These are phyloP conservation scores for Nemania sp. DNA, from an alignment of 2,329 filamentous ascomycete genomes.

Conservation along the genomic window DNA sequence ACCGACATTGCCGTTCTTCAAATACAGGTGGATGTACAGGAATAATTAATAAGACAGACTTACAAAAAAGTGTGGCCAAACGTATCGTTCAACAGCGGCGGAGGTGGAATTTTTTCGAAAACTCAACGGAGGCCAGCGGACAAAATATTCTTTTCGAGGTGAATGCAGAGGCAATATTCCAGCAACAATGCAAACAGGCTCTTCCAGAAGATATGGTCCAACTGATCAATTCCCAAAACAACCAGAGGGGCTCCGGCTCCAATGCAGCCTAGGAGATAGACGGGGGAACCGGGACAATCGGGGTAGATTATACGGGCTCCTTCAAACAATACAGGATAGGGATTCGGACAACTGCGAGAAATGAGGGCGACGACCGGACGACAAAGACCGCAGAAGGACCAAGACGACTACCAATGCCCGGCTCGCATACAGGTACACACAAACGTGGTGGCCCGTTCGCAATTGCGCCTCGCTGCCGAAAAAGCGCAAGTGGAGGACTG, in stretches of 20 bases:
- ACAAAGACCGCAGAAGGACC: conserved; percentile 1
- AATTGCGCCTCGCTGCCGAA: conserved; percentile 21
- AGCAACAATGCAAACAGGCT: conserved; percentile 53
- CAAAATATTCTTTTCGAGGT: conserved; percentile 19
- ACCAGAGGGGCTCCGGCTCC: background rate
- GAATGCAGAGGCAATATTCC: conserved; percentile 56
- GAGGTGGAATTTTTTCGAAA: background rate
- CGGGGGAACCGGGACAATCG: conserved; percentile 14
- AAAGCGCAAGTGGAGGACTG: conserved; percentile 8
- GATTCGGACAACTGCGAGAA: conserved; percentile 8
- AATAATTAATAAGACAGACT: conserved; percentile 13
- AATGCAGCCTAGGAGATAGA: conserved; percentile 3
- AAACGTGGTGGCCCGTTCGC: conserved; percentile 22
- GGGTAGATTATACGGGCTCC: conserved; percentile 9
- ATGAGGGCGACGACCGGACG: background rate
- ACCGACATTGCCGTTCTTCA: conserved; percentile 20
- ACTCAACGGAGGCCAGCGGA: conserved; percentile 1
- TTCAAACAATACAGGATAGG: background rate
- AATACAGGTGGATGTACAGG: conserved; percentile 5
- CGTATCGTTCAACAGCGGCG: background rate
- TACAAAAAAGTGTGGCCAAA: conserved; percentile 13
- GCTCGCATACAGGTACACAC: conserved; percentile 15
- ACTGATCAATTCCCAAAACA: conserved; percentile 12
- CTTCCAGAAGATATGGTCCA: conserved; percentile 29
- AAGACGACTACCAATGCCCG: conserved; percentile 18